These are phyloP conservation scores for Scolecobasidium constrictum DNA, from an alignment of 2,329 filamentous ascomycete species.

Conservation along the genomic window DNA sequence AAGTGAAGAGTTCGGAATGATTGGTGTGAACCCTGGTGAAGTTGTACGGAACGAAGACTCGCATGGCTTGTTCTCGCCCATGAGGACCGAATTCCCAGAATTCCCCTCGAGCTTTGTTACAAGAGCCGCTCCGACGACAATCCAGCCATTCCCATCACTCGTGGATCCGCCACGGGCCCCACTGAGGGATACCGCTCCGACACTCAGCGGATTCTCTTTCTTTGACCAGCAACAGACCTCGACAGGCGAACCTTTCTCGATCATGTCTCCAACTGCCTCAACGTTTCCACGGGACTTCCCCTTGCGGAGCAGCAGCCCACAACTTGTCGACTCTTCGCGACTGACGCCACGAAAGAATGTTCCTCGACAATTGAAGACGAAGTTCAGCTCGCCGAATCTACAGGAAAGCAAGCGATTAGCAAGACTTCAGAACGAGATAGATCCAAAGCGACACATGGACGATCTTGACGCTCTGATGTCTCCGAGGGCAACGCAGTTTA, in stretches of 20 bases:
- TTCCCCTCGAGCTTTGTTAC: conserved; percentile 11
- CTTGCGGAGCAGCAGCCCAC: not conserved
- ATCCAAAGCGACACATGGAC: conserved; percentile 17
- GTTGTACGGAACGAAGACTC: conserved; percentile 21
- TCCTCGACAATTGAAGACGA: conserved; percentile 17
- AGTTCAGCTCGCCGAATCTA: conserved; percentile 29
- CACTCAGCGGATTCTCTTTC: conserved; percentile 2
- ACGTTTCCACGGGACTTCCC: not conserved
- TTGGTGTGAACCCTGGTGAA: conserved; percentile 16
- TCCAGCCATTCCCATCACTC: not conserved
- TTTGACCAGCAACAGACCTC: not conserved
- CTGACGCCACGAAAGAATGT: not conserved
- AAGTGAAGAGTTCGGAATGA: conserved; percentile 24
- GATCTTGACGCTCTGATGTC: conserved; percentile 52
- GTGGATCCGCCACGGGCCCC: not conserved
- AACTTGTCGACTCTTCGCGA: not conserved
- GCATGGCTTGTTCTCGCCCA: conserved; percentile 28
- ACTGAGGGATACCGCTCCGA: not conserved
- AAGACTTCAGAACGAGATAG: conserved; percentile 28
- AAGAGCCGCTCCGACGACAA: not conserved
- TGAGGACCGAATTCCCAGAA: conserved; percentile 28
- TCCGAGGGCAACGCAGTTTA: conserved; percentile 63
- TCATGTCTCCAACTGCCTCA: conserved; percentile 5
- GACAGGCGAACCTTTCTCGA: not conserved
- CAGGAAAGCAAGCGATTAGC: conserved; percentile 25